These are phyloP conservation scores for Colletotrichum abscissum DNA, from an alignment of 2,329 filamentous ascomycete species.

Conservation along the genomic window DNA sequence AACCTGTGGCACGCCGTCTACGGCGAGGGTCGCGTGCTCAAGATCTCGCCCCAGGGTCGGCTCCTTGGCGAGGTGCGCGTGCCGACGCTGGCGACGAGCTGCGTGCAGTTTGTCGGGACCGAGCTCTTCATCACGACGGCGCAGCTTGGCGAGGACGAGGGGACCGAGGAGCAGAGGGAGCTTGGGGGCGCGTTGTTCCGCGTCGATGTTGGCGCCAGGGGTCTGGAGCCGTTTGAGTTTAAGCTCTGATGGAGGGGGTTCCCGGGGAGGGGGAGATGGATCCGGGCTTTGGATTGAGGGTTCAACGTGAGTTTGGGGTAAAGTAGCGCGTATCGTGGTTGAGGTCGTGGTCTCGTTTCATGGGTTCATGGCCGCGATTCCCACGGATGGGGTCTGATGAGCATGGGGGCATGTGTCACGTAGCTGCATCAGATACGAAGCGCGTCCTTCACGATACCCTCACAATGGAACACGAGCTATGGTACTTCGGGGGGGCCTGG, in stretches of 20 bases:
- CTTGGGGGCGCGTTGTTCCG: conserved; percentile 79
- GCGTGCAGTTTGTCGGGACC: conserved; percentile 81
- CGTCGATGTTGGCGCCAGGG: conserved; percentile 79
- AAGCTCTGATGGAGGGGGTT: conserved; percentile 52
- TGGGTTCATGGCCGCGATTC: neutral
- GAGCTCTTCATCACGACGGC: conserved; percentile 85
- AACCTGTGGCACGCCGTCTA: conserved; percentile 91
- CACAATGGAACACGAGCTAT: neutral
- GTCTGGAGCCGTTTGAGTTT: conserved; percentile 73
- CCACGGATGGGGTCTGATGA: neutral
- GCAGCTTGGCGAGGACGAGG: conserved; percentile 71
- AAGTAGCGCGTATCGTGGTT: neutral
- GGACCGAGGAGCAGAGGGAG: conserved; percentile 67
- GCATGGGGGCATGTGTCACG: neutral
- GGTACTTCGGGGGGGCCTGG: neutral
- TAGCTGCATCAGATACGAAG: neutral
- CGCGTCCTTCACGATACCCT: neutral
- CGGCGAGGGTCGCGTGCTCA: conserved; percentile 79
- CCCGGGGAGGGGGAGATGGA: neutral
- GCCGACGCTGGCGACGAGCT: conserved; percentile 84
- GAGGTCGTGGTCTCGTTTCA: too few species aligned
- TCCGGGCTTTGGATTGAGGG: neutral
- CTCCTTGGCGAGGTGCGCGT: conserved; percentile 80
- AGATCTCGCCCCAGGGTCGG: conserved; percentile 76
- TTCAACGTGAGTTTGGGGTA: neutral